These are phyloP conservation scores for Calonectria naviculata DNA, from an alignment of 2,329 filamentous ascomycete species.

Conservation along the genomic window DNA sequence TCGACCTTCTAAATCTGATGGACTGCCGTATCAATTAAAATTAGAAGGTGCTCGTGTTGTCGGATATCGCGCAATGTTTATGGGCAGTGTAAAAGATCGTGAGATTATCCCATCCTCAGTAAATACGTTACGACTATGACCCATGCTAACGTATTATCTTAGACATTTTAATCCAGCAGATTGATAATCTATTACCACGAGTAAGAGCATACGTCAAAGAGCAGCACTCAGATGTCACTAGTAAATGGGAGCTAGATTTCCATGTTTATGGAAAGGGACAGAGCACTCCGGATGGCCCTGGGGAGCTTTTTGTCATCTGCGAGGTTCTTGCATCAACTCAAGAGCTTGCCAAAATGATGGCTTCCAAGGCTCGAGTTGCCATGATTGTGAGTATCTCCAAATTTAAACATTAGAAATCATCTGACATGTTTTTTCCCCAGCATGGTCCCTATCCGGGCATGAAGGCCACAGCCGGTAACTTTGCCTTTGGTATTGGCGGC, in stretches of 20 bases:
- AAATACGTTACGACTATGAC: fast-evolving
- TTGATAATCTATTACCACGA: slow-evolving; percentile 23
- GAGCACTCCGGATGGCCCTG: neutral
- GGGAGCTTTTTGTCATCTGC: slow-evolving; percentile 55
- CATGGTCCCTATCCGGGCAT: slow-evolving; percentile 62
- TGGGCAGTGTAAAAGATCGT: slow-evolving; percentile 37
- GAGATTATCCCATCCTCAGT: fast-evolving
- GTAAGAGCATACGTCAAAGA: slow-evolving; percentile 31
- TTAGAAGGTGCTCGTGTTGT: slow-evolving; percentile 32
- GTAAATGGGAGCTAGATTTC: slow-evolving; percentile 45
- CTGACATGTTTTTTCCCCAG: neutral
- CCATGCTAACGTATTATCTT: neutral
- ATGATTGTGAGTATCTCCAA: slow-evolving; percentile 36
- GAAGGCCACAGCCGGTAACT: slow-evolving; percentile 63
- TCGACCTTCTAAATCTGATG: slow-evolving; percentile 11
- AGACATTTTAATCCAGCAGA: slow-evolving; percentile 33
- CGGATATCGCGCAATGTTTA: slow-evolving; percentile 37
- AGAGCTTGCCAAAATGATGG: slow-evolving; percentile 51
- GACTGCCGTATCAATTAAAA: slow-evolving; percentile 33
- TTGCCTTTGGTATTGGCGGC: slow-evolving; percentile 50
- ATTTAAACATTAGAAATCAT: fast-evolving
- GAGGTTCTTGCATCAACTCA: slow-evolving; percentile 59
- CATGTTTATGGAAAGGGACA: slow-evolving; percentile 55
- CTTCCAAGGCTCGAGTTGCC: slow-evolving; percentile 41
- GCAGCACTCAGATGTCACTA: slow-evolving; percentile 30